phyloP scores from a whole-genome alignment of 2,329 filamentous ascomycete species.

The Fusarium sp. region DNA sequence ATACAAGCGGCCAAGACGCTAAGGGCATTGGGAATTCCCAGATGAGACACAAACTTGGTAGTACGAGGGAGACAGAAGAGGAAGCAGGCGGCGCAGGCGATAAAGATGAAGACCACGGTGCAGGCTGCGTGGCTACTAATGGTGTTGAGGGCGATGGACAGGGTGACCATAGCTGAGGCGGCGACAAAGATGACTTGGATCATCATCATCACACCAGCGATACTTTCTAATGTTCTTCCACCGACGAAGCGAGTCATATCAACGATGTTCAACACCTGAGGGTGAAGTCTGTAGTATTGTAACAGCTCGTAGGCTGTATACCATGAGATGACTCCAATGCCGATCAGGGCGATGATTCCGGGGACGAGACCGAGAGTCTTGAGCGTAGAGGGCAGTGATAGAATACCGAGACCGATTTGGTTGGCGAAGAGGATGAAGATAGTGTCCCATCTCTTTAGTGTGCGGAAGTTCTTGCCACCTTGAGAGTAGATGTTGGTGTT shows the following conservation, averaged over 20 bases:
- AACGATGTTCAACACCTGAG: conserved; percentile 75
- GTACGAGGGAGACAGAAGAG: conserved; percentile 31
- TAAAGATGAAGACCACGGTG: conserved; percentile 35
- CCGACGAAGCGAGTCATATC: conserved; percentile 71
- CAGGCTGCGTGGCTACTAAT: conserved; percentile 31
- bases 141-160: conserved; percentile 39
- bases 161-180: conserved; percentile 34
- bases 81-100: conserved; percentile 23
- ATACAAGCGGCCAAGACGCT: conserved; percentile 33
- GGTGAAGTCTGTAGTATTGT: conserved; percentile 75
- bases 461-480: conserved; percentile 44
- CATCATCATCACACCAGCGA: conserved; percentile 38
- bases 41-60: conserved; percentile 30
- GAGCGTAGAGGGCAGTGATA: conserved; percentile 78
- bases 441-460: conserved; percentile 43
- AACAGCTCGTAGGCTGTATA: conserved; percentile 62
- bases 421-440: conserved; percentile 45
- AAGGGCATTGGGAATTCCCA: conserved; percentile 34
- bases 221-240: conserved; percentile 24
- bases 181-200: conserved; percentile 39
- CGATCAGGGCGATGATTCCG: conserved; percentile 75
- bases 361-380: conserved; percentile 74
- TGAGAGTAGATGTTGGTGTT: conserved; percentile 41
- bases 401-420: conserved; percentile 53
- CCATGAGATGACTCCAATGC: conserved; percentile 73